Conservation (phyloP, 805 yeast species). For the Lipomyces mesembrius region DNA sequence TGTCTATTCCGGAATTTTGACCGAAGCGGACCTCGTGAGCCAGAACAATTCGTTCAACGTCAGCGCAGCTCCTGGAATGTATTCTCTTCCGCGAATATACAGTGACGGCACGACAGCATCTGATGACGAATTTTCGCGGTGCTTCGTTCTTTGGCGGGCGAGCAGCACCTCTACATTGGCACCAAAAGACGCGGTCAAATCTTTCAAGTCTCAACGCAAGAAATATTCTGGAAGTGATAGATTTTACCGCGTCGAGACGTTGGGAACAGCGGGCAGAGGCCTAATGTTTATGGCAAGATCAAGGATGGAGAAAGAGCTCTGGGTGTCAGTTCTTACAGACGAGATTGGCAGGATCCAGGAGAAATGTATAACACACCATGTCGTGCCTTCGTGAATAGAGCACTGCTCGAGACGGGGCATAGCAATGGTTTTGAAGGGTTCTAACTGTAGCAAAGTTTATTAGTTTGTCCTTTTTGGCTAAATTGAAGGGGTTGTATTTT, state of each 20-base stretch:
- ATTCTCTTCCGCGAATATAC: constrained; percentile 71
- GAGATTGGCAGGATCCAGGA: constrained; percentile 43
- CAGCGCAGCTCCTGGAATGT: constrained; percentile 33
- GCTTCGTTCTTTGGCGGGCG: constrained; percentile 77
- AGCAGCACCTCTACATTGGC: constrained; percentile 8
- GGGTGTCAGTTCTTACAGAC: constrained; percentile 60
- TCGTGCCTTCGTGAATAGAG: not conserved
- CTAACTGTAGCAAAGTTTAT: not conserved
- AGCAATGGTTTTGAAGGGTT: not conserved
- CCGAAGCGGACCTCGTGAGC: constrained; percentile 60
- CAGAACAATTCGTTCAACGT: constrained; percentile 31
- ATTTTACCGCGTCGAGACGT: constrained; percentile 51
- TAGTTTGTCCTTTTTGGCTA: not conserved
- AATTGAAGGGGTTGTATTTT: not conserved
- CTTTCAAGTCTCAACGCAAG: constrained; percentile 23
- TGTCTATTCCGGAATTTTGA: constrained; percentile 70
- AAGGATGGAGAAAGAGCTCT: constrained; percentile 77
- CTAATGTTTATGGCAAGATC: constrained; percentile 82
- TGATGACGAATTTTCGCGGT: constrained; percentile 74
- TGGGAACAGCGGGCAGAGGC: constrained; percentile 70
- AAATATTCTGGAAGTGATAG: constrained; percentile 12
- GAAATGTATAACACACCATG: constrained; percentile 14
- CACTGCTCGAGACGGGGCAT: not conserved
- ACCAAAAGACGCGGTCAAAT: constrained; percentile 10
- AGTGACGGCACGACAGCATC: constrained; percentile 82